Percentiles rank a stretch among this genome's conserved stretches.
These are phyloP conservation scores for Mortierella claussenii DNA, from an alignment of 192 early-diverging fungal species.

Conservation along the genomic window DNA sequence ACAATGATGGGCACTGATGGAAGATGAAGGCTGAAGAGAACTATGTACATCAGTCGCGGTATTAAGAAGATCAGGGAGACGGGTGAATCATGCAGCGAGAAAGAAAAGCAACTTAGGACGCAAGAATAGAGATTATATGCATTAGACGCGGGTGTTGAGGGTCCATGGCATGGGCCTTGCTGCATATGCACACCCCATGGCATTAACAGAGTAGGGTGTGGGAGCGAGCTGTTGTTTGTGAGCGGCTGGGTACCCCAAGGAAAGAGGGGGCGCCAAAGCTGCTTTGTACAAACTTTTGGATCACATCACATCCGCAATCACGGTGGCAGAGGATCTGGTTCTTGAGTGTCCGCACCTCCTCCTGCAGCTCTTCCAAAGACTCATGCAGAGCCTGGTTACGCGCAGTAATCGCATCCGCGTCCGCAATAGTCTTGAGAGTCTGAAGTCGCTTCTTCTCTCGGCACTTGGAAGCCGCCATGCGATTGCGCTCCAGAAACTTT, in stretches of 20 bases:
- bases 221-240: background rate
- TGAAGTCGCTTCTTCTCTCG: constrained; percentile 50
- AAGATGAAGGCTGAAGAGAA: no score
- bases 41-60: constrained; percentile 3
- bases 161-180: no score
- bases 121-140: no score
- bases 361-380: constrained; percentile 23
- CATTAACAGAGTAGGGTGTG: no score
- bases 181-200: no score
- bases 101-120: no score
- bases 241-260: background rate
- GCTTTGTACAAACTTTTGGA: constrained; percentile 47
- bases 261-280: constrained; percentile 6
- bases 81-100: background rate
- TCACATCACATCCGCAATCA: constrained; percentile 47
- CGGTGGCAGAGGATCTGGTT: constrained; percentile 51
- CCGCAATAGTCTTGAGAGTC: constrained; percentile 45
- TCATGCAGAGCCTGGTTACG: constrained; percentile 44
- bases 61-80: no score
- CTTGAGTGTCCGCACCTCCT: constrained; percentile 48
- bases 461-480: constrained; percentile 44
- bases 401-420: constrained; percentile 41
- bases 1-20: no score
- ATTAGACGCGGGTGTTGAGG: no score
- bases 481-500: constrained; percentile 52